A percentile compares a stretch with the other conserved stretches of the same genome.
Conservation (phyloP, 108 stramenopile genomes). For the Epithemia pelagica region DNA sequence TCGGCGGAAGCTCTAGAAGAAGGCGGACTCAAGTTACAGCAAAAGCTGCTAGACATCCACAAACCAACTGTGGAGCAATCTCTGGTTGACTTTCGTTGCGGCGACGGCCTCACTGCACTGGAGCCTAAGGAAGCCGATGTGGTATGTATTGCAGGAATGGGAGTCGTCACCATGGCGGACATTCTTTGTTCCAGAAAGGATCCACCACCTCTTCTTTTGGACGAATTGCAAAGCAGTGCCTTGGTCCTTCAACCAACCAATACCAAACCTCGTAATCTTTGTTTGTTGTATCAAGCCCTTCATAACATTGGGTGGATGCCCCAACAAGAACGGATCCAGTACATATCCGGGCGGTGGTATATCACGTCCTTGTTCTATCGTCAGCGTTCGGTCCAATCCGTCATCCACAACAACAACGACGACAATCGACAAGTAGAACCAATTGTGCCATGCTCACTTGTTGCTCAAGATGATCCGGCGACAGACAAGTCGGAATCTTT, state of each 20-base stretch:
- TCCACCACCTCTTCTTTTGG: slow-evolving; percentile 10
- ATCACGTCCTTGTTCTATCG: slow-evolving; percentile 41
- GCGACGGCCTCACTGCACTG: slow-evolving; percentile 52
- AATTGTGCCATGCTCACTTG: no score
- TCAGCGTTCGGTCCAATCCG: neutral
- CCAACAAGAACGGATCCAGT: slow-evolving; percentile 52
- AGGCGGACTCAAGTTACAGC: slow-evolving; percentile 31
- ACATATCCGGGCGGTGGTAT: slow-evolving; percentile 51
- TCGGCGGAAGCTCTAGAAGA: slow-evolving; percentile 47
- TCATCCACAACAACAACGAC: neutral
- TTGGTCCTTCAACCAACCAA: slow-evolving; percentile 70
- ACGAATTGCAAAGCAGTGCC: slow-evolving; percentile 30
- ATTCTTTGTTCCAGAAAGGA: slow-evolving; percentile 24
- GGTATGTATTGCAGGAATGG: slow-evolving; percentile 80
- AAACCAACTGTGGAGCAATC: neutral
- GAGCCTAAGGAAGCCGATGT: slow-evolving; percentile 54
- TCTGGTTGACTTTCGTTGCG: slow-evolving; percentile 51
- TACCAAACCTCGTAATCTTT: slow-evolving; percentile 53
- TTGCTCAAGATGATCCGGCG: no score
- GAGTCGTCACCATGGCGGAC: slow-evolving; percentile 58
- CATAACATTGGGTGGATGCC: slow-evolving; percentile 41
- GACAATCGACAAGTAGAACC: no score
- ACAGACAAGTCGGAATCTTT: no score
- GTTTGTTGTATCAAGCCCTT: slow-evolving; percentile 51
- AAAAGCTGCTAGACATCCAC: slow-evolving; percentile 5